Evolutionary conservation across 768 basidiomycete genomes (phyloP), one percentile per base, ranked within the genome.

Genomic region (Chalciporus piperatus): DNA sequence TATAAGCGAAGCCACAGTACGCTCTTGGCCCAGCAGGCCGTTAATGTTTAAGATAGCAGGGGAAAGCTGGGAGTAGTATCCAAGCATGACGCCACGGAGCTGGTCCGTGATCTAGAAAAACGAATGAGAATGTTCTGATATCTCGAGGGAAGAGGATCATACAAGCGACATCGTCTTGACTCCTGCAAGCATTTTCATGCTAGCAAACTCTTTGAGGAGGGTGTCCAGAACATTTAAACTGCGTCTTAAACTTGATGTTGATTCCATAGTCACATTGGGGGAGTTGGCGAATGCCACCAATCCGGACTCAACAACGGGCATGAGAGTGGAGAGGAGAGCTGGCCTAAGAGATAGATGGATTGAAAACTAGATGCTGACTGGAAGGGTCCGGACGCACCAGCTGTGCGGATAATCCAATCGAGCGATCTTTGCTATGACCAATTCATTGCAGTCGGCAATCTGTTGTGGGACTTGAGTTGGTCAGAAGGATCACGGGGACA

Each of bases 401-500:
- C 76, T 76, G 28, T 61, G 69, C 9, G 90, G 89, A 65, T 81
- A 92, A 60, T 96, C 93, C 19, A 77, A 65, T 28, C 93, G 81
- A 7, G 90, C 86, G 46, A 94, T 80, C 64, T 85, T 94, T 12
- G 83, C 76, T 9, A 91, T 76, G 22, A 89, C 82, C 27, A 87
- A 62, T 55, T 88, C 79, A 54, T 93, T 90, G 62, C 83, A 89
- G 50, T 86, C 78, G 16, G 88, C 82, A 52, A 95, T 86, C 92
- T 64, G 50, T 20, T 44, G 32, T 37, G 37, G 27, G 27, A 52
- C 38, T 14, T 61, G 32, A 51, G 45, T 28, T 20, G 49, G 40
- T 47, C 4, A 35, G 49, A 27, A 46, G 5, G 35, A 11, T 12
- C 17, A 20, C 11, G n/a, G 40, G n/a, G 5, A 59, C 75, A 10